Evolutionary conservation across 1,139 yeast species (phyloP).

Genomic region (Geotrichum siamense): DNA sequence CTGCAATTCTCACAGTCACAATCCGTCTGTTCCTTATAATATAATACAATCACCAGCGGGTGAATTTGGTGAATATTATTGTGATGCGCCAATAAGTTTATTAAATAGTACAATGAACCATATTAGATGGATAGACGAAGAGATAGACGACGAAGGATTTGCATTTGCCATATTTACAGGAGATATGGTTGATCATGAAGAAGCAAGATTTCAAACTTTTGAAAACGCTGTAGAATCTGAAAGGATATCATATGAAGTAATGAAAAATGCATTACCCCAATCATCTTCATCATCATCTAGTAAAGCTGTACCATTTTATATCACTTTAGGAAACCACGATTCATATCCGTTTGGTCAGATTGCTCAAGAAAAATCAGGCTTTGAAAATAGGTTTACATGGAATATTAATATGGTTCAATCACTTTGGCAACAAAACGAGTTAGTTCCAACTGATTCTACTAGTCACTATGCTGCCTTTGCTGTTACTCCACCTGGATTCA

Average conservation of each 20-base stretch:
- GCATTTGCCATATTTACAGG: slow-evolving; percentile 65
- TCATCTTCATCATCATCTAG: background rate
- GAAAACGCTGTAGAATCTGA: slow-evolving; percentile 9
- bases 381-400: slow-evolving; percentile 48
- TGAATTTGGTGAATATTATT: slow-evolving; percentile 51
- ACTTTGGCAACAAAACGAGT: slow-evolving; percentile 41
- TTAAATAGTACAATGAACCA: slow-evolving; percentile 49
- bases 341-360: slow-evolving; percentile 68
- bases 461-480: slow-evolving; percentile 65
- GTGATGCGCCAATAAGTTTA: slow-evolving; percentile 54
- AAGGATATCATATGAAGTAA: slow-evolving; percentile 7
- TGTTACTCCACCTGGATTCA: slow-evolving; percentile 48
- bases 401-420: slow-evolving; percentile 55
- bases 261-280: slow-evolving; percentile 1
- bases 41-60: slow-evolving; percentile 43
- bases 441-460: slow-evolving; percentile 40
- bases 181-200: slow-evolving; percentile 55
- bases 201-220: slow-evolving; percentile 3
- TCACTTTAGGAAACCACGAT: slow-evolving; percentile 67
- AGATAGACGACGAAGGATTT: slow-evolving; percentile 27
- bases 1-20: slow-evolving; percentile 37
- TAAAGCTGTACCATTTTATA: slow-evolving; percentile 49
- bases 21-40: slow-evolving; percentile 21
- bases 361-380: slow-evolving; percentile 48
- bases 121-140: slow-evolving; percentile 28